A percentile compares a stretch with the other conserved stretches of the same genome.
These are phyloP conservation scores for Ophiognomonia clavigignenti-juglandacearum DNA, from an alignment of 2,329 filamentous ascomycete genomes.

Conservation along the genomic window DNA sequence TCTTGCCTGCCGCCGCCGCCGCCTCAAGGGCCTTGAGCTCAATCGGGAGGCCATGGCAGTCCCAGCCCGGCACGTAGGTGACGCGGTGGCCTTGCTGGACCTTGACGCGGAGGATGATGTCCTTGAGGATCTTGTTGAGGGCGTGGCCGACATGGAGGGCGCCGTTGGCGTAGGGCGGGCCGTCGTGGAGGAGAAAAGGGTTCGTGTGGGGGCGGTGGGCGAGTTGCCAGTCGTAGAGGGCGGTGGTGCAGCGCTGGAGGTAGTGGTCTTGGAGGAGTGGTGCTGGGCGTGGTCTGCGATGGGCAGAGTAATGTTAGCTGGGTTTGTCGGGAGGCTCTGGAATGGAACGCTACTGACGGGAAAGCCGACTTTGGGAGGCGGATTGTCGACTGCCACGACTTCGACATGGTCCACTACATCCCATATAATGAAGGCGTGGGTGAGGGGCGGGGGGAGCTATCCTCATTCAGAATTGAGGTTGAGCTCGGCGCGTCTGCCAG, in stretches of 20 bases:
- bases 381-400: conserved; percentile 69
- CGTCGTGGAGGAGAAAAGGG: conserved; percentile 84
- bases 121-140: conserved; percentile 94
- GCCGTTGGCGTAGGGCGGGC: conserved; percentile 94
- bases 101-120: conserved; percentile 81
- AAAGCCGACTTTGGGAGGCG: conserved; percentile 72
- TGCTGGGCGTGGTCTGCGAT: conserved; percentile 45
- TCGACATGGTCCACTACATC: conserved; percentile 33
- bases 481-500: no score
- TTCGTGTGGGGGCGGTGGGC: conserved; percentile 45
- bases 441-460: no score
- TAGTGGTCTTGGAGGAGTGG: conserved; percentile 50
- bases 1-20: conserved; percentile 22
- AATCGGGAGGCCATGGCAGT: conserved; percentile 95
- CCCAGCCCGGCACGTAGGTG: conserved; percentile 88
- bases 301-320: conserved; percentile 16
- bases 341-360: conserved; percentile 44
- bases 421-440: no score
- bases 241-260: conserved; percentile 75
- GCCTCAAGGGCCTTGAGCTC: conserved; percentile 86
- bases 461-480: no score
- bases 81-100: conserved; percentile 71
- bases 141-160: conserved; percentile 88
- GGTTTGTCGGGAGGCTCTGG: not conserved
- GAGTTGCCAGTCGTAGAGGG: conserved; percentile 85